Evolutionary conservation across 805 yeast species (phyloP).

Genomic region (Metschnikowia proteae): DNA sequence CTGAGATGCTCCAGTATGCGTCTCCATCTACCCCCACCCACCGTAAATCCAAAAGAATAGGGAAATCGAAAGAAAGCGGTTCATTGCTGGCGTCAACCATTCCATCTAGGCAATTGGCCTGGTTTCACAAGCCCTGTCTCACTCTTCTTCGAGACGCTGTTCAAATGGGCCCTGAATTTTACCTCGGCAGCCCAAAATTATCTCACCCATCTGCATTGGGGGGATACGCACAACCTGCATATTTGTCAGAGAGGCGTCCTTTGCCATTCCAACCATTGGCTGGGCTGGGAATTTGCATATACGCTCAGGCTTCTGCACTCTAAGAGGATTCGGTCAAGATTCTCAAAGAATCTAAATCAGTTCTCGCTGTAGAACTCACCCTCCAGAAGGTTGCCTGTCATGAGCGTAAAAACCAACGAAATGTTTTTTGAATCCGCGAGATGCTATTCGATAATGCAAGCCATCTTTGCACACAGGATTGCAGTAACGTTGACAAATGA

Average conservation of each 20-base stretch:
- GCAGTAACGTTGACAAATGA: conserved; percentile 1
- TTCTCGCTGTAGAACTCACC: too few species aligned
- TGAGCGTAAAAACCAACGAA: not conserved
- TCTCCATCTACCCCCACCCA: not conserved
- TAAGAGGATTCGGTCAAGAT: too few species aligned
- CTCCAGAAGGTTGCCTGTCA: not conserved
- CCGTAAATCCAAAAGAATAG: not conserved
- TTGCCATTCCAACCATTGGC: conserved; percentile 2
- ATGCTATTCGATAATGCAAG: conserved; percentile 6
- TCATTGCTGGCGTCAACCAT: too few species aligned
- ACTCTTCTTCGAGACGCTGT: too few species aligned
- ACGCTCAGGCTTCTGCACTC: too few species aligned
- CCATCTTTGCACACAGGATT: not conserved
- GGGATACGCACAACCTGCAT: not conserved
- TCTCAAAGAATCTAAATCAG: not conserved
- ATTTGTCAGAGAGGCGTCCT: not conserved
- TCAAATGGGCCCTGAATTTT: not conserved
- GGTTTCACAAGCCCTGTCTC: not conserved
- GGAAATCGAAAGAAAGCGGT: too few species aligned
- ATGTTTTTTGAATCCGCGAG: conserved; percentile 2
- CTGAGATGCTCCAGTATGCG: not conserved
- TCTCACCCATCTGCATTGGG: conserved; percentile 3
- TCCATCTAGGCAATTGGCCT: not conserved
- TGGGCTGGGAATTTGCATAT: too few species aligned
- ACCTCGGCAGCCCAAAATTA: not conserved